Evolutionary conservation across 2,329 filamentous ascomycete genomes (phyloP), one percentile per base, ranked within the genome.

Genomic region (Leptographium radiaticola): DNA sequence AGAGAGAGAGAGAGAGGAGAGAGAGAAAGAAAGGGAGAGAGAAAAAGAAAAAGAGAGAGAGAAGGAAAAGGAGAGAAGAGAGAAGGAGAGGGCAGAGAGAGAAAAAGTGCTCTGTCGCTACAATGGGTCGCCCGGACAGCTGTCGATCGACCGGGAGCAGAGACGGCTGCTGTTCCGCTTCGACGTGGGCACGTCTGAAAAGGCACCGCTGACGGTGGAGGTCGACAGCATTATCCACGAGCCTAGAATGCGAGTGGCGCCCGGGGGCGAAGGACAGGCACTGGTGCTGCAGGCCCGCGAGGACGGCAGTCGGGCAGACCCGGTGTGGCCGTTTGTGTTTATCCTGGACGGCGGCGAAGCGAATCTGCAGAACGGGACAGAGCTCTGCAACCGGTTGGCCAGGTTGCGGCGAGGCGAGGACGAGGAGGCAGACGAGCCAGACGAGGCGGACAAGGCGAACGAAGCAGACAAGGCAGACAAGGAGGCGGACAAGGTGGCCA

Each of bases 201-300:
- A 57, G 34, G 59, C 61, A 9, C 60, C 63, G 12, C 36, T 66
- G 9, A 34, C 52, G 6, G 60, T 66, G n/a, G 45, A 53, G 6
- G 47, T 64, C n/a, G 55, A 55, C 31, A 55, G 58, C 30, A 48
- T 62, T 12, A 52, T 58, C 10, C 52, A 55, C 16, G 58, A 59
- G 0, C 60, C 60, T 3, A 48, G 39, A 16, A 59, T 65, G 18
- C 56, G 57, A 18, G 55, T 59, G 20, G 56, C 58, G 10, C 61
- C 63, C 1, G 59, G 54, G 1, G 56, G 56, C 10, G 57, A 59
- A 13, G 60, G 60, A 40, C 61, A 60, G 18, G 61, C 60, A 7
- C 18, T 66, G 25, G 57, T 64, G 16, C 43, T 65, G 18, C 52
- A 56, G 10, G 59, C 58, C 25, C 42, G 18, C 33, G 50, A 31